Base-by-base conservation (phyloP, 192 early-diverging fungal species). In the Phycomyces nitens region DNA sequence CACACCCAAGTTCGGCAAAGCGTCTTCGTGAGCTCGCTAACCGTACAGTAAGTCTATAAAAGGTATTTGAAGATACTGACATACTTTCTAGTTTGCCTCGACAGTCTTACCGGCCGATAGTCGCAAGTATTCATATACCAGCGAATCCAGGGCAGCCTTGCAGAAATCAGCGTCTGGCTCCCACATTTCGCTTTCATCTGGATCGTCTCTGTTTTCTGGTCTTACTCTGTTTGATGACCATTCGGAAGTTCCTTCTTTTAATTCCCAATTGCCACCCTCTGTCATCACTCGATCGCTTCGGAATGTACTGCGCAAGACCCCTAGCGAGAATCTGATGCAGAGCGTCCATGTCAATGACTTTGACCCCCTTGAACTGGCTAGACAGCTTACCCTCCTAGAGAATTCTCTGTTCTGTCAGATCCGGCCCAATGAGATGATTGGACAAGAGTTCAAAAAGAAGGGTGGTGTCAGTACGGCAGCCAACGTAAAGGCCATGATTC, bases 361-460 rank as follows among this genome's bases (percentile, higher is more conserved):
- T 26, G 88, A 88, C 44, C 84, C 92, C 1, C 39, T 84, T 7
- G 92, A 95, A 73, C 79, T 94, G 0, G 93, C 93, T 1, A 82
- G 92, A 57, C 93, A 95, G 73, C 68, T 95, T 27, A 95, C 93
- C 8, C 75, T 94, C 5, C 81, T 92, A 79, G 90, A 92, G 57
- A 82, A 78, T 60, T 75, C 71, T 34, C 76, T 84, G 54, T 94
- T 84, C 62, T 79, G 80, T 63, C 74, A 80, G 63, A 85, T 95
- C 67, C 78, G 80, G 53, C 86, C 88, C 10, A 70, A 69, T 42
- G 93, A 95, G 76, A 78, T 92, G 41, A 73, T 94, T 57, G 84
- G 84, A 60, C 86, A 92, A 70, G 84, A 84, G 53, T 71, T 71
- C 63, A 71, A 59, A 23, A 88, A 82, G 52, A 82, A 85, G 23